Evolutionary conservation across 2,329 filamentous ascomycete species (phyloP).

Genomic region (Sordariomycetes sp.): DNA sequence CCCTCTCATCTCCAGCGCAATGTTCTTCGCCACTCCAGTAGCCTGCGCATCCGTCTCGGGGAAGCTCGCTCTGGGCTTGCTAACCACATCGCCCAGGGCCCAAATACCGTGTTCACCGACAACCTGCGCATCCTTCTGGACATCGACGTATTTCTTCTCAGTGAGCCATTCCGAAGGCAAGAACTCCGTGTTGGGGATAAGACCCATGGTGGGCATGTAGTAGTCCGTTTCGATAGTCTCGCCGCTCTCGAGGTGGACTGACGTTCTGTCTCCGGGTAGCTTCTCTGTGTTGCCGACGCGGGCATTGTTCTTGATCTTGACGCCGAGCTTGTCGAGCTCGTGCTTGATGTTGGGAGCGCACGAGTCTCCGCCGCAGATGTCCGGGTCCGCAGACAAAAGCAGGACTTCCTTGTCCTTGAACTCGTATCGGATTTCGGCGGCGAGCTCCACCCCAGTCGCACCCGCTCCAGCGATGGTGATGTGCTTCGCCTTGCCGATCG

Average conservation of each 20-base stretch:
- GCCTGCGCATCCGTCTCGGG: slow-evolving; percentile 2
- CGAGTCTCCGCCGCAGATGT: slow-evolving; percentile 34
- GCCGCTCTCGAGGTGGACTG: slow-evolving; percentile 35
- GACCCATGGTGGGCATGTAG: slow-evolving; percentile 47
- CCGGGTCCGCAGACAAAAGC: slow-evolving; percentile 31
- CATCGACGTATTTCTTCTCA: slow-evolving; percentile 32
- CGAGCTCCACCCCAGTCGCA: slow-evolving; percentile 44
- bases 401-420: slow-evolving; percentile 40
- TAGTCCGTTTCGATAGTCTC: slow-evolving; percentile 41
- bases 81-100: slow-evolving; percentile 40
- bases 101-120: slow-evolving; percentile 34
- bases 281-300: slow-evolving; percentile 26
- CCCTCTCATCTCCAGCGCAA: slow-evolving; percentile 35
- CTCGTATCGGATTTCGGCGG: slow-evolving; percentile 43
- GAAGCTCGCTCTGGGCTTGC: slow-evolving; percentile 2
- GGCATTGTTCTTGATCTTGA: slow-evolving; percentile 33
- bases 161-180: slow-evolving; percentile 34
- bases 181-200: slow-evolving; percentile 45
- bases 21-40: slow-evolving; percentile 28
- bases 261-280: slow-evolving; percentile 32
- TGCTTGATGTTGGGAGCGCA: slow-evolving; percentile 29
- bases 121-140: slow-evolving; percentile 42
- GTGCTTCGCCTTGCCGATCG: slow-evolving; percentile 34
- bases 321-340: slow-evolving; percentile 44
- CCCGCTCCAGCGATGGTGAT: slow-evolving; percentile 50